Evolutionary conservation across 176 grass and related monocot genomes (phyloP).

Genomic region (Echinochloa phyllopogon): DNA sequence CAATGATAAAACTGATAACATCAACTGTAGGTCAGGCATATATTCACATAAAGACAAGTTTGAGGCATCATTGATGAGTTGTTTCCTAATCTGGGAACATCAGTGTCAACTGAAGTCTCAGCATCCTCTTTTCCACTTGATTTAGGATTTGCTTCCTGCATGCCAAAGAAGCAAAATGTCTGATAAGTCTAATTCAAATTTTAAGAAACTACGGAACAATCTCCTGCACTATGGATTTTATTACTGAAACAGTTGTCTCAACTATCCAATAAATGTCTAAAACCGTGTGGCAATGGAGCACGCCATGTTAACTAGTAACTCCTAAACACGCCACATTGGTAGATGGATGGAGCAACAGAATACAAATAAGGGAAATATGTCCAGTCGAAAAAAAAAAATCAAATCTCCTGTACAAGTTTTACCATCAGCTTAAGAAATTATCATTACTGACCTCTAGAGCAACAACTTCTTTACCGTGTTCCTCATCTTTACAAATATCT

Average conservation of each 20-base stretch:
- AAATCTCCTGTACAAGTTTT: not conserved
- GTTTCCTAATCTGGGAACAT: not conserved
- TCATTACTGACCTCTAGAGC: slow-evolving; percentile 22
- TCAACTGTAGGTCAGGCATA: not conserved
- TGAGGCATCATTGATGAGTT: not conserved
- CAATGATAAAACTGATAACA: not conserved
- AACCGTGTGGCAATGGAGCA: too few relatives aligned
- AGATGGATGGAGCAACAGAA: not conserved
- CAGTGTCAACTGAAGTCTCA: not conserved
- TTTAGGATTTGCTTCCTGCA: slow-evolving; percentile 14
- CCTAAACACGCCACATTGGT: too few relatives aligned
- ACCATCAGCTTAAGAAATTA: slow-evolving; percentile 8
- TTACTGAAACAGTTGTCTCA: too few relatives aligned
- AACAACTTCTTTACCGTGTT: slow-evolving; percentile 5
- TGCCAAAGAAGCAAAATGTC: not conserved
- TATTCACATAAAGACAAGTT: not conserved
- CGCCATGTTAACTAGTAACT: too few relatives aligned
- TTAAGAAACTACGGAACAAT: too few relatives aligned
- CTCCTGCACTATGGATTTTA: too few relatives aligned
- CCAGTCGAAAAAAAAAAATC: not conserved
- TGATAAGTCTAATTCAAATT: too few relatives aligned
- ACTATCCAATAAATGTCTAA: too few relatives aligned
- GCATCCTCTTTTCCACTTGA: slow-evolving; percentile 4
- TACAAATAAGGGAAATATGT: not conserved
- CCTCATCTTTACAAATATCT: slow-evolving; percentile 11